Base-by-base conservation (phyloP, 176 grass and related monocot species). In the Zoysia pacifica region DNA sequence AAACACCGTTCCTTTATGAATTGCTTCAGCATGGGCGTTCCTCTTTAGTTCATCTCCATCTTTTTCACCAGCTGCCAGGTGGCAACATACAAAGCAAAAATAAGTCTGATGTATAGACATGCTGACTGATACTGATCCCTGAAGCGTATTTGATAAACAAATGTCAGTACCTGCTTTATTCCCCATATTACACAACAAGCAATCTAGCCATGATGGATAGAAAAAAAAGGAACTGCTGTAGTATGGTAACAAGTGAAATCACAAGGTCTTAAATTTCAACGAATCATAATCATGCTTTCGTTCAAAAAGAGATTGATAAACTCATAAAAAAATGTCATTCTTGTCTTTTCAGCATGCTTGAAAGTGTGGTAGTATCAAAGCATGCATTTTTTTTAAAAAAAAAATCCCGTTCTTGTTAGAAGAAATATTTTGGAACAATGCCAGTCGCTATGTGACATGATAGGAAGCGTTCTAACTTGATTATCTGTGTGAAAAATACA, bases 41-140 rank as follows among this genome's bases (percentile, higher is more conserved):
- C 94, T 87, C 76, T 90, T 90, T 37, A 79, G 69, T 37, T 86
- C 85, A 59, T 92, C 90, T 51, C 80, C 94, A 65, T 92, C 77
- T 74, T 90, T 97, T 90, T 94, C 87, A 82, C 94, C 94, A 52
- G 94, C 88, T 43, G 91, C 77, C 40, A 97, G 85, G 69, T 97
- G 94, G 77, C 89, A 90, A 79, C 91, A 97, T 28, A 92, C 88
- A 86, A 97, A 97, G 76, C 94, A 94, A 88, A 94, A 90, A 60
- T 79, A 61, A 51, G 91, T 94, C 75, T 92, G 85, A 88, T 97
- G 78, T 94, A 97, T 83, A 55, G 87, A 97, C 94, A 97, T 87
- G 89, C 94, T 97, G 69, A 90, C 94, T 79, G 94, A 97, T 94
- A 97, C 77, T 76, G 94, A 90, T 72, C 94, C 94, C 94, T 97